phyloP scores from a whole-genome alignment of 257 asterid genomes.

The Plantago major region DNA sequence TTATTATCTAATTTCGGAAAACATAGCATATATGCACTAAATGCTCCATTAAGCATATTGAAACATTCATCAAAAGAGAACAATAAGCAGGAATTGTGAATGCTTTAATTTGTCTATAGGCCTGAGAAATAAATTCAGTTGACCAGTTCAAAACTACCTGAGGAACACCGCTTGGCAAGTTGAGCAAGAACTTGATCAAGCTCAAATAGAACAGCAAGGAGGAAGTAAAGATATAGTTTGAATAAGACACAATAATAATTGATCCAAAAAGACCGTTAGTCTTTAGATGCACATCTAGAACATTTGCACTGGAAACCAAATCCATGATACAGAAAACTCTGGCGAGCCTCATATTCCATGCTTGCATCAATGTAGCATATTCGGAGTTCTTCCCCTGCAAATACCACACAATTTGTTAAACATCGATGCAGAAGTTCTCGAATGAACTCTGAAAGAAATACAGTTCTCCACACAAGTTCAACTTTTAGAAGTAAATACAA shows the following conservation, averaged over 20 bases:
- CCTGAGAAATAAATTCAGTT: neutral
- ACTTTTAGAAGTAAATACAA: neutral
- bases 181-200: constrained; percentile 57
- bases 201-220: constrained; percentile 65
- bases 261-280: constrained; percentile 22
- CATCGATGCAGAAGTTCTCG: neutral
- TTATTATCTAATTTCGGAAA: too few species aligned
- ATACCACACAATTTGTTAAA: constrained; percentile 17
- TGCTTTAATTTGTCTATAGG: neutral
- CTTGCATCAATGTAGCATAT: constrained; percentile 86
- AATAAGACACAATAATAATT: too few species aligned
- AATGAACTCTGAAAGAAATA: neutral
- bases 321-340: constrained; percentile 50
- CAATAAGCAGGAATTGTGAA: neutral
- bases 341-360: constrained; percentile 72
- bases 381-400: constrained; percentile 73
- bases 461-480: too few species aligned
- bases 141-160: constrained; percentile 44
- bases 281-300: constrained; percentile 58
- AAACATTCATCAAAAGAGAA: neutral
- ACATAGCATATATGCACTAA: too few species aligned
- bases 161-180: constrained; percentile 56
- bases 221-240: constrained; percentile 75
- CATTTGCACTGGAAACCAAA: constrained; percentile 78
- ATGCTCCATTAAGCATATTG: too few species aligned